Base-by-base conservation (phyloP, 2,329 filamentous ascomycete species). In the Calycina herbarum region DNA sequence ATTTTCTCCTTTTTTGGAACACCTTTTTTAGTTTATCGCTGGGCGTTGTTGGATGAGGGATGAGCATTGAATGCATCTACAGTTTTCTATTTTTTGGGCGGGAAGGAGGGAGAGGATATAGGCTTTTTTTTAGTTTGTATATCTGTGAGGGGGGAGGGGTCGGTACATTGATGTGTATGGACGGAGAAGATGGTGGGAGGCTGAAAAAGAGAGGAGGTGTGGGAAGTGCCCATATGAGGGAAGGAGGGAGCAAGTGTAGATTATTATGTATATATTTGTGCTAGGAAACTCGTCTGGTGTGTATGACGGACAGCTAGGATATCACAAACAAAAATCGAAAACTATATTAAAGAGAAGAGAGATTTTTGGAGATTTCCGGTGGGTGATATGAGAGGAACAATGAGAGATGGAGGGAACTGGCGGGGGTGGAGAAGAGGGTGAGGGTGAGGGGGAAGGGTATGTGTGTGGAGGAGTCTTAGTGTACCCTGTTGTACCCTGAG, bases 231-330 rank as follows among this genome's bases (percentile, higher is more conserved):
- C 7, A 13, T n/a, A n/a, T 54, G n/a, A 13, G 48, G 20, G 13
- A n/a, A 17, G 13, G 4, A 24, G 17, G 8, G 15, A 13, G 10
- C 10, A 54, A 10, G 48, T 29, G 48, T 54, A 54, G 48, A 29
- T 20, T 20, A 29, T 54, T 54, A 54, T 54, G 48, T 54, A 29
- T 54, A 54, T 29, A 54, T 54, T 48, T 54, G 48, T 54, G 48
- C 20, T 29, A 54, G 48, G 48, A 6, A 29, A 54, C 11, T 54
- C 11, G 48, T 20, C 7, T 3, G 13, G 24, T 8, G 24, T 20
- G 48, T 17, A 7, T 10, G 8, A 13, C 10, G 13, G 48, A 54
- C 27, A n/a, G 48, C 38, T 40, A 17, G 38, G 38, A 40, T 40
- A 40, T 40, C 38, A 40, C 38, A 40, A 40, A 17, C 13, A 17